Base-by-base conservation (phyloP, 177 flowering plant species). In the Tripterygium wilfordii region DNA sequence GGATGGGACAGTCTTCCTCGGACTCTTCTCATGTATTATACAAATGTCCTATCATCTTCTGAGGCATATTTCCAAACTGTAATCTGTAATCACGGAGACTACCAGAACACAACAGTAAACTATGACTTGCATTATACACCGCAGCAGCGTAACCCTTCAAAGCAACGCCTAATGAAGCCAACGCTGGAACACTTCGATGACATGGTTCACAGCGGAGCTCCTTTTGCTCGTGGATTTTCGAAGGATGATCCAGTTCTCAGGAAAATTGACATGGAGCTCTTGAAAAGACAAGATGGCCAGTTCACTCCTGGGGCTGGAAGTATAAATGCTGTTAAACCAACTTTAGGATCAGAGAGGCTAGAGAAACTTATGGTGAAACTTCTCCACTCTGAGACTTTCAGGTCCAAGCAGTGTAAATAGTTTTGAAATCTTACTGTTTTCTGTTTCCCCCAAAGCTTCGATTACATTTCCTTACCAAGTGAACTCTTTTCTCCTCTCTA, bases 1-100 rank as follows among this genome's bases (percentile, higher is more conserved):
- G 98, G 95, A 31, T 85, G 89, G 88, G 96, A 91, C 41, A 91
- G 83, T 67, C 90, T 91, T 29, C 98, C 98, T 3, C 86, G 96
- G 7, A 91, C 87, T 2, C 78, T 91, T 14, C 82, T 88, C 45
- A 79, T 88, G 91, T 88, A 88, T 68, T 85, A 83, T 60, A 79
- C 91, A 10, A 88, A 88, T 61, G 56, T 74, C 64, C 48, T 85
- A 45, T 80, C 88, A 18, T 76, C 96, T 3, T 54, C 79, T 0
- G 95, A 88, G 50, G 86, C 91, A 23, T 85, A 88, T 73, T 88
- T 88, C 63, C 96, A 88, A 65, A 78, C 88, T 0, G 79, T 83
- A 5, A 58, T 71, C 27, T 88, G 96, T 72, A 88, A 88, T 62
- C 77, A 77, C 42, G 75, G 79, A 45, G 82, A 85, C 51, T 88